Evolutionary conservation across 768 basidiomycete genomes (phyloP).

Genomic region (Thelephora ganbajun): DNA sequence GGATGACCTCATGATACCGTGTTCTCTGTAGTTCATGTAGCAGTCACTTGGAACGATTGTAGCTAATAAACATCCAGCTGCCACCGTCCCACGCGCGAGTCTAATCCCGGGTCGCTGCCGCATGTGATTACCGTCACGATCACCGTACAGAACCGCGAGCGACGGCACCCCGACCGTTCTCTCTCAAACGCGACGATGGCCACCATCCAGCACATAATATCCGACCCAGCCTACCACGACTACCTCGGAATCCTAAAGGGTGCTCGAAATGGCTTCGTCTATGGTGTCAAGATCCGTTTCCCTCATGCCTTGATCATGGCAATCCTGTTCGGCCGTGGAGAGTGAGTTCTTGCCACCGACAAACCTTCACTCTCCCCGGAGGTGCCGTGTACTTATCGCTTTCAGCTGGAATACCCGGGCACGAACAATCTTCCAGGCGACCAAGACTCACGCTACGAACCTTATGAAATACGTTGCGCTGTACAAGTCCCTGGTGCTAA

Average conservation of each 20-base stretch:
- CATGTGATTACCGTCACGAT: no score
- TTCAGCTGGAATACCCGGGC: conserved; percentile 59
- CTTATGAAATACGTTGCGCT: conserved; percentile 88
- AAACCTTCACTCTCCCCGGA: conserved; percentile 1
- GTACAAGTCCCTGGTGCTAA: conserved; percentile 75
- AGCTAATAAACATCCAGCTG: no score
- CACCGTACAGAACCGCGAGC: no score
- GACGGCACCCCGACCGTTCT: no score
- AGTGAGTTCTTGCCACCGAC: conserved; percentile 47
- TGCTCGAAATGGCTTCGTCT: conserved; percentile 80
- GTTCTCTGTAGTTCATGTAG: no score
- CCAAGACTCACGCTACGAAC: conserved; percentile 82
- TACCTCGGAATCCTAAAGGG: conserved; percentile 90
- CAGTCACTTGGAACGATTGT: no score
- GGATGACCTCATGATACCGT: no score
- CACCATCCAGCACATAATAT: conserved; percentile 23
- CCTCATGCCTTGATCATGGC: conserved; percentile 97
- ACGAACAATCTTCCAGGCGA: conserved; percentile 63
- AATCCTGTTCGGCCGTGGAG: conserved; percentile 81
- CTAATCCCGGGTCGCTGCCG: no score
- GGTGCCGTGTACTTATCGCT: conserved; percentile 2
- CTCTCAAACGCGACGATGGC: conserved; percentile 10
- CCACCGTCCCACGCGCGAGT: no score
- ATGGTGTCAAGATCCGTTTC: conserved; percentile 83
- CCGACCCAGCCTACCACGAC: conserved; percentile 75